A percentile compares a stretch with the other conserved stretches of the same genome.
Evolutionary conservation across 352 stramenopile genomes (phyloP).

Genomic region (Phytophthora agathidicida): DNA sequence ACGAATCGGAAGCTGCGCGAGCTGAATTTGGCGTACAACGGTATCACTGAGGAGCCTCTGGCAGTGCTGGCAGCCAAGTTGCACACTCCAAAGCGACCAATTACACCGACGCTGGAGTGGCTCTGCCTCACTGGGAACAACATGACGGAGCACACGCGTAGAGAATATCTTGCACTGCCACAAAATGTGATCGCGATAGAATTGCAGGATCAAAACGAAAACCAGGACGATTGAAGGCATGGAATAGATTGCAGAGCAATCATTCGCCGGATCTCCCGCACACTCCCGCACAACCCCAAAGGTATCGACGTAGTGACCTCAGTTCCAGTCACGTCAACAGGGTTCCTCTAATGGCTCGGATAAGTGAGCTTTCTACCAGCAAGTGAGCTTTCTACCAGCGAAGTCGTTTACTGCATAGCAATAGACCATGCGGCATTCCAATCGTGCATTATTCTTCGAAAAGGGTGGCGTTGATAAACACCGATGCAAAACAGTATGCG

Average conservation of each 20-base stretch:
- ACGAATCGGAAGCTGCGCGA: conserved; percentile 59
- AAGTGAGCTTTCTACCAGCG: background rate
- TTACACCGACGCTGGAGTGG: conserved; percentile 45
- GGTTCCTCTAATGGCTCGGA: too few species aligned
- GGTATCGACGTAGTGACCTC: conserved; percentile 5
- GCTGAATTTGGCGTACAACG: conserved; percentile 77
- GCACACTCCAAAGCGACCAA: conserved; percentile 18
- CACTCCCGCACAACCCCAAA: too few species aligned
- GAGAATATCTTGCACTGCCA: conserved; percentile 35
- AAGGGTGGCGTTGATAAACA: conserved; percentile 29
- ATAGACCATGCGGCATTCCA: too few species aligned
- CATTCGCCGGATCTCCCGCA: too few species aligned
- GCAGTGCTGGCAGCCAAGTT: conserved; percentile 52
- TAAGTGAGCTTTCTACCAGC: too few species aligned
- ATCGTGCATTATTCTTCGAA: background rate
- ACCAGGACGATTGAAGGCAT: background rate
- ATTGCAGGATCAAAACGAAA: conserved; percentile 40
- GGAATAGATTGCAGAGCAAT: too few species aligned
- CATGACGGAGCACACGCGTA: conserved; percentile 63
- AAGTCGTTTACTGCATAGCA: too few species aligned
- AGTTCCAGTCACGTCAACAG: too few species aligned
- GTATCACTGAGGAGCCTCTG: conserved; percentile 77
- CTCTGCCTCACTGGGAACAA: conserved; percentile 63
- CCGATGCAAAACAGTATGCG: too few species aligned
- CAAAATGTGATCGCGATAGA: conserved; percentile 45